A percentile compares a stretch with the other conserved stretches of the same genome.
These are phyloP conservation scores for Eucalyptus coolabah DNA, from an alignment of 345 rosid genomes.

Conservation along the genomic window DNA sequence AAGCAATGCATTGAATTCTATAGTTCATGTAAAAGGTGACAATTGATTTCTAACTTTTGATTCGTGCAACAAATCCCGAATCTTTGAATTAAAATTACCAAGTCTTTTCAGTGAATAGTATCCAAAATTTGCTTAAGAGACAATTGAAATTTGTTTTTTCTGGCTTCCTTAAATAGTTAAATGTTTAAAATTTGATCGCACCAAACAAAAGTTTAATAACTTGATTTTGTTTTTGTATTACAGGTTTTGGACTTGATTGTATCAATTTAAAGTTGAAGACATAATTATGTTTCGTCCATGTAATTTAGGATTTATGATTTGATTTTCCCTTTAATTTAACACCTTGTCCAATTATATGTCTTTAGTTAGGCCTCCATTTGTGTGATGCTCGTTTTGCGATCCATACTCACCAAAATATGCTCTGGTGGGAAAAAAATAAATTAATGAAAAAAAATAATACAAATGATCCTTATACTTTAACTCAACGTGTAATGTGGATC, in stretches of 20 bases:
- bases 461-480: too few species aligned
- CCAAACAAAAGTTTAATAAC: background rate
- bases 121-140: background rate
- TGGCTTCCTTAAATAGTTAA: background rate
- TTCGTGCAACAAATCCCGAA: background rate
- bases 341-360: background rate
- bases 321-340: background rate
- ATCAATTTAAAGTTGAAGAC: background rate
- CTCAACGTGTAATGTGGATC: too few species aligned
- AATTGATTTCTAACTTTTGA: background rate
- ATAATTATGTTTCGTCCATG: background rate
- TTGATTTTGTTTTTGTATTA: background rate
- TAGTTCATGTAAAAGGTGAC: background rate
- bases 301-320: background rate
- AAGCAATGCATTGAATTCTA: background rate
- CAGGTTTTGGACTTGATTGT: background rate
- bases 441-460: too few species aligned
- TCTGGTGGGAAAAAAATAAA: background rate
- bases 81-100: background rate
- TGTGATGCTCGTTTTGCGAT: background rate
- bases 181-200: background rate
- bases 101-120: background rate
- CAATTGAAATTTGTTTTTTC: background rate
- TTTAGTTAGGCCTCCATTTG: background rate
- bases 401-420: background rate